Conservation (phyloP, 495 filamentous ascomycete genomes). For the Penicillium bialowiezense region DNA sequence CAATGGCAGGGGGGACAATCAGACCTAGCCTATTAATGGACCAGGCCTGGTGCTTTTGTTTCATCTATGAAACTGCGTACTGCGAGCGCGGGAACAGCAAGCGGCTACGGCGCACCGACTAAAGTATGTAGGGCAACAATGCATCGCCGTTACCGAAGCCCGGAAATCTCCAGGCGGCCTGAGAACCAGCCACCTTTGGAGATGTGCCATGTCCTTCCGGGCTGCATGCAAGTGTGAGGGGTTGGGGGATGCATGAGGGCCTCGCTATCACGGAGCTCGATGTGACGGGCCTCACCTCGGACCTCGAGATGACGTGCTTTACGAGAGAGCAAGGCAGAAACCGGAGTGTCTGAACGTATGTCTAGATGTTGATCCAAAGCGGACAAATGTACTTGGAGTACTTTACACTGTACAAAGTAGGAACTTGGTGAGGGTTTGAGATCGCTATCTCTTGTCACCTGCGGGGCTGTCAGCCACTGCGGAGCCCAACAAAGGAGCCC, state of each 20-base stretch:
- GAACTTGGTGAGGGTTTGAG: background rate
- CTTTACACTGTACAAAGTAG: no score
- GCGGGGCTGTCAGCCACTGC: conserved; percentile 33
- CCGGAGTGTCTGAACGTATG: background rate
- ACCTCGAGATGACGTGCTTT: conserved; percentile 14
- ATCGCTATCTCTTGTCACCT: conserved; percentile 18
- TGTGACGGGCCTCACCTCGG: background rate
- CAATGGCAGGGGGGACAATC: background rate
- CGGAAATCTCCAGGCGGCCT: background rate
- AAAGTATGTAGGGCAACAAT: conserved; percentile 24
- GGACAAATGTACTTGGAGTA: no score
- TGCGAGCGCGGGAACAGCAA: background rate
- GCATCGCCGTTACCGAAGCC: conserved; percentile 19
- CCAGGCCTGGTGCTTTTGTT: background rate
- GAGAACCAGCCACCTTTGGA: conserved; percentile 1
- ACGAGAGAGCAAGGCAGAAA: conserved; percentile 9
- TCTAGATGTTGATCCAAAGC: no score
- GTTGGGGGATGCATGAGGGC: conserved; percentile 11
- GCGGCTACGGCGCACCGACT: conserved; percentile 27
- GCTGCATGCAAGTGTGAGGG: conserved; percentile 5
- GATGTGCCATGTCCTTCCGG: background rate
- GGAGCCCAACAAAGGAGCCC: conserved; percentile 14
- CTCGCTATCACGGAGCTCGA: conserved; percentile 5
- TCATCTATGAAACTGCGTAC: background rate
- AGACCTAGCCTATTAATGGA: background rate